Percentiles rank a stretch among this genome's conserved stretches.
Evolutionary conservation across 306 rosid genomes (phyloP).

Genomic region (apple (Malus domestica)): DNA sequence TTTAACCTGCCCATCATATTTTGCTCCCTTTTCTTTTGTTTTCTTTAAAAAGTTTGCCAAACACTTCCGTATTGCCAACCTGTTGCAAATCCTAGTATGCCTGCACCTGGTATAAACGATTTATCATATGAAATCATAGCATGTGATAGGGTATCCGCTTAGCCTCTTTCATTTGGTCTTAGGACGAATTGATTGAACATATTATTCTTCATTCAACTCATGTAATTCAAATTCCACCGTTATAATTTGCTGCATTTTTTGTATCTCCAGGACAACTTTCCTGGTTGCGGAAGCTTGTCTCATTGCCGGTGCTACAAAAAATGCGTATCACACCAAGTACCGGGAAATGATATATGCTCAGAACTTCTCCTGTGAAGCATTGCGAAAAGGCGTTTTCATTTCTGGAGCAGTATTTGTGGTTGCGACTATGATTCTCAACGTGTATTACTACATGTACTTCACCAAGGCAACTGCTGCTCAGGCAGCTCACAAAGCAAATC

Average conservation of each 20-base stretch:
- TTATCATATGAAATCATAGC: too few species aligned
- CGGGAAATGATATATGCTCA: slow-evolving; percentile 69
- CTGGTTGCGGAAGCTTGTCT: slow-evolving; percentile 81
- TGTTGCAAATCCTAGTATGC: neutral
- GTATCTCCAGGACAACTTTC: slow-evolving; percentile 54
- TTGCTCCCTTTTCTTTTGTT: neutral
- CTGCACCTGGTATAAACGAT: too few species aligned
- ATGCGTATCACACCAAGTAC: slow-evolving; percentile 92
- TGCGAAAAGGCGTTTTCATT: slow-evolving; percentile 81
- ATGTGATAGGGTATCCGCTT: too few species aligned
- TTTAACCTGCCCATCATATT: neutral
- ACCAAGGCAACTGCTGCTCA: slow-evolving; percentile 62
- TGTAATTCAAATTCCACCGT: neutral
- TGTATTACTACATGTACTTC: slow-evolving; percentile 90
- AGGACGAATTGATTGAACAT: neutral
- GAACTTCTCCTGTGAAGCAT: slow-evolving; percentile 70
- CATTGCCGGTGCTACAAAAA: slow-evolving; percentile 83
- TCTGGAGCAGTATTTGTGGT: slow-evolving; percentile 85
- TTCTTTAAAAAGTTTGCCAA: neutral
- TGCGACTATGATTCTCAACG: slow-evolving; percentile 79
- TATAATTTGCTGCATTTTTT: neutral
- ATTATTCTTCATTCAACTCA: neutral
- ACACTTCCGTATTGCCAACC: neutral
- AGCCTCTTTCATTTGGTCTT: too few species aligned
- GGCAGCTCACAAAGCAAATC: slow-evolving; percentile 56